Conservation (phyloP, 257 asterid genomes). For the Primulina tabacum region DNA sequence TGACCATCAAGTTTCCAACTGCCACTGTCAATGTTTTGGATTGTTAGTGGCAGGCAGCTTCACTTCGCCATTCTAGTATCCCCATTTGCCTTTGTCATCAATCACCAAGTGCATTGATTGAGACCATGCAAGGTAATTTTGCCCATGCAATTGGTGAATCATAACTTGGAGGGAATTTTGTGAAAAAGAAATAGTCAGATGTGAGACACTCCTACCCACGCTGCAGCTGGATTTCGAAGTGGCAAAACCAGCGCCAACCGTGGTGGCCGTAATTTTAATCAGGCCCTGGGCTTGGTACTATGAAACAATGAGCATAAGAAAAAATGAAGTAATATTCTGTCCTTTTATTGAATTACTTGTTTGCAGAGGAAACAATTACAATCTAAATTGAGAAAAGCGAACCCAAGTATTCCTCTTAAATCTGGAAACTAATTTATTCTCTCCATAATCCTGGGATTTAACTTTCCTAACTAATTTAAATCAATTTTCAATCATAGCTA, state of each 20-base stretch:
- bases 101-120: not conserved
- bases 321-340: too few species aligned
- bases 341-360: not conserved
- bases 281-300: too few species aligned
- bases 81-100: not conserved
- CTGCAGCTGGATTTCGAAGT: not conserved
- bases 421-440: not conserved
- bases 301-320: too few species aligned
- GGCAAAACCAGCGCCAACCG: not conserved
- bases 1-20: not conserved
- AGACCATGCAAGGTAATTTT: not conserved
- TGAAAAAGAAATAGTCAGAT: not conserved
- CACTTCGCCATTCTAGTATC: not conserved
- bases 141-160: too few species aligned
- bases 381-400: not conserved
- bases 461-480: not conserved
- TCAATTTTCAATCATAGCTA: not conserved
- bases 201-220: not conserved
- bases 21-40: not conserved
- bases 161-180: not conserved
- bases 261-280: too few species aligned
- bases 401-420: not conserved
- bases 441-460: not conserved
- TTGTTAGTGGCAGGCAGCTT: not conserved
- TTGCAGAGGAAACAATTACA: not conserved